Evolutionary conservation across 2,329 filamentous ascomycete species (phyloP).

Genomic region (Alternaria hordeiaustralica): DNA sequence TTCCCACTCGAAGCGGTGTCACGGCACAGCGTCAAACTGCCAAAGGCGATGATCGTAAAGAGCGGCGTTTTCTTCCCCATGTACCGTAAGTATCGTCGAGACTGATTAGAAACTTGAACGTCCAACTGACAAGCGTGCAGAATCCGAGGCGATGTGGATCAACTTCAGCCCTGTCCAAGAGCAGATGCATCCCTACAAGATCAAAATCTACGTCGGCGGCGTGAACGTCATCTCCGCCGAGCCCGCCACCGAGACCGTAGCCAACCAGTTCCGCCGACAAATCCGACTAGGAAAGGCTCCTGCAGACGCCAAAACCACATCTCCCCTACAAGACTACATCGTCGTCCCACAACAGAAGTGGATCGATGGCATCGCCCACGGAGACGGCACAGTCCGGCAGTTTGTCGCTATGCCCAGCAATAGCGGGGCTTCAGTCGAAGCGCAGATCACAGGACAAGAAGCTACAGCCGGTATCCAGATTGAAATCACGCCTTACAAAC

Average conservation of each 20-base stretch:
- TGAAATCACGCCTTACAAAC: conserved; percentile 47
- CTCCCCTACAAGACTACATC: conserved; percentile 52
- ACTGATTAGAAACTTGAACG: no score
- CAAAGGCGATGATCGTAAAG: conserved; percentile 45
- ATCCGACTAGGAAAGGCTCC: not conserved
- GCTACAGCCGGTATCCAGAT: conserved; percentile 53
- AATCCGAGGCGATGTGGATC: conserved; percentile 56
- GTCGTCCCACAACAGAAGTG: conserved; percentile 50
- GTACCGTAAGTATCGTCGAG: conserved; percentile 51
- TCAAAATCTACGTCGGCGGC: conserved; percentile 51
- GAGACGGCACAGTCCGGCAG: conserved; percentile 51
- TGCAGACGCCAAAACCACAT: not conserved
- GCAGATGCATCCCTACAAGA: conserved; percentile 34
- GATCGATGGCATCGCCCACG: conserved; percentile 52
- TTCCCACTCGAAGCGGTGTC: conserved; percentile 19
- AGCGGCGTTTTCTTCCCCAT: conserved; percentile 58
- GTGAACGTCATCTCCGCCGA: conserved; percentile 54
- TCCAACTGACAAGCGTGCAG: conserved; percentile 4
- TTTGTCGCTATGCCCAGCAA: conserved; percentile 58
- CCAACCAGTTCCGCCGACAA: conserved; percentile 3
- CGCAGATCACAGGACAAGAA: conserved; percentile 55
- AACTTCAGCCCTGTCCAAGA: conserved; percentile 27
- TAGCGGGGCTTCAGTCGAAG: conserved; percentile 54
- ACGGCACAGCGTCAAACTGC: conserved; percentile 41
- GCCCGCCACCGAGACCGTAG: not conserved